Conservation (phyloP, 2,329 filamentous ascomycete species). For the Claviceps quebecensis region DNA sequence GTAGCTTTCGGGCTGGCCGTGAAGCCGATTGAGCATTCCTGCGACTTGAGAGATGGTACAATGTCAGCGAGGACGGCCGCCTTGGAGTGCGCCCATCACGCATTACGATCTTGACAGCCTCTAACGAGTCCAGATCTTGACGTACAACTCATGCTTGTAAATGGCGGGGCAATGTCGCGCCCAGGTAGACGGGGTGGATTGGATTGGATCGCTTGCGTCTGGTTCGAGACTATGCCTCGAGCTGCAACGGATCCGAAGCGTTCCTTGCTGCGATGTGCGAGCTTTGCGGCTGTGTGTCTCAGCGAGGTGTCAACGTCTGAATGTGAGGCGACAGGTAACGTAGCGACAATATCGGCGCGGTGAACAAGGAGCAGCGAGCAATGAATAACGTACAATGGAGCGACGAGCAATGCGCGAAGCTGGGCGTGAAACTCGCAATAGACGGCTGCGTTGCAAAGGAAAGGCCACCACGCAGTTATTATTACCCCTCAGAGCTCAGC, state of each 20-base stretch:
- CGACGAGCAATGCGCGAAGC: neutral
- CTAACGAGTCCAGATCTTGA: constrained; percentile 6
- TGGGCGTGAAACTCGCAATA: neutral
- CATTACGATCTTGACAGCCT: neutral
- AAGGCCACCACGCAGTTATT: neutral
- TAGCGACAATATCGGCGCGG: neutral
- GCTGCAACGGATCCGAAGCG: neutral
- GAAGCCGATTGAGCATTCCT: constrained; percentile 87
- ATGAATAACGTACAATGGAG: too few relatives aligned
- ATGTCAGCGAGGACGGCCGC: neutral
- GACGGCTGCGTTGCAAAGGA: neutral
- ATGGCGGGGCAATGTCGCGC: constrained; percentile 14
- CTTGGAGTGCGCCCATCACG: neutral
- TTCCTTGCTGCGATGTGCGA: neutral
- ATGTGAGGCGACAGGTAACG: neutral
- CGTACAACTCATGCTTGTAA: constrained; percentile 19
- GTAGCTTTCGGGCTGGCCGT: constrained; percentile 94
- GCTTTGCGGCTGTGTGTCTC: neutral
- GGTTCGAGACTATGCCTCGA: neutral
- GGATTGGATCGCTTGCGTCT: neutral
- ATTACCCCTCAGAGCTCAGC: too few relatives aligned
- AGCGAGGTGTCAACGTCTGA: neutral
- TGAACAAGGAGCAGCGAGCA: neutral
- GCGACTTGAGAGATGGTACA: constrained; percentile 41
- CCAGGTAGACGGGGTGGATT: neutral